phyloP scores from a whole-genome alignment of 257 asterid genomes.

The Mentha longifolia region DNA sequence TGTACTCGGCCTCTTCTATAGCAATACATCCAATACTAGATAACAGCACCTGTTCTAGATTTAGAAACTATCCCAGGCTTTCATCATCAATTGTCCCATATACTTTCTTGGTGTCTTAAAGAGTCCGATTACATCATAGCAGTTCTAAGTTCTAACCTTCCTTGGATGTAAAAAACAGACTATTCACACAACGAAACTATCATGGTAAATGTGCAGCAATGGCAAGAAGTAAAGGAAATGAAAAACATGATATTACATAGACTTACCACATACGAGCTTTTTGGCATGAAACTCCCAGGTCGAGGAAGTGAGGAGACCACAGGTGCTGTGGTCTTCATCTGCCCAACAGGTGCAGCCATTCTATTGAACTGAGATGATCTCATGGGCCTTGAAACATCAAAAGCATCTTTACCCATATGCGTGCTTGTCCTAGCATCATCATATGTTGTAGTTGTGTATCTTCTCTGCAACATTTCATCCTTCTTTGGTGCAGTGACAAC shows the following conservation, averaged over 20 bases:
- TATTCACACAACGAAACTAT: slow-evolving; percentile 18
- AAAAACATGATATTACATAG: slow-evolving; percentile 28
- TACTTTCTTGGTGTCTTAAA: slow-evolving; percentile 10
- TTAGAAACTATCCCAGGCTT: slow-evolving; percentile 1
- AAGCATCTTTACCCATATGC: slow-evolving; percentile 52
- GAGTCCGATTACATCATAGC: slow-evolving; percentile 7
- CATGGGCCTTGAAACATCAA: slow-evolving; percentile 60
- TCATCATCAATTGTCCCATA: slow-evolving; percentile 20
- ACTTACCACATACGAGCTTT: slow-evolving; percentile 60
- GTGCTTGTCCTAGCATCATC: slow-evolving; percentile 60
- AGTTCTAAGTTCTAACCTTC: slow-evolving; percentile 21
- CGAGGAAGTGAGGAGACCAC: slow-evolving; percentile 45
- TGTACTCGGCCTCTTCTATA: no score
- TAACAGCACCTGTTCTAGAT: slow-evolving; percentile 6
- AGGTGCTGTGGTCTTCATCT: slow-evolving; percentile 52
- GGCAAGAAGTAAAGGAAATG: slow-evolving; percentile 25
- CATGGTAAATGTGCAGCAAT: slow-evolving; percentile 20
- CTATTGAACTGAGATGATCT: slow-evolving; percentile 49
- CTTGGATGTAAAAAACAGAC: not conserved
- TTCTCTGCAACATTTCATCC: slow-evolving; percentile 58
- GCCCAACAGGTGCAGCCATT: slow-evolving; percentile 57
- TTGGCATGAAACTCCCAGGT: slow-evolving; percentile 56
- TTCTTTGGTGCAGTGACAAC: slow-evolving; percentile 59
- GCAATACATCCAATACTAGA: not conserved
- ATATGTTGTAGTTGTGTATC: slow-evolving; percentile 49